Percentiles rank a stretch among this genome's conserved stretches.
These are phyloP conservation scores for Adansonia digitata DNA, from an alignment of 345 rosid species.

Conservation along the genomic window DNA sequence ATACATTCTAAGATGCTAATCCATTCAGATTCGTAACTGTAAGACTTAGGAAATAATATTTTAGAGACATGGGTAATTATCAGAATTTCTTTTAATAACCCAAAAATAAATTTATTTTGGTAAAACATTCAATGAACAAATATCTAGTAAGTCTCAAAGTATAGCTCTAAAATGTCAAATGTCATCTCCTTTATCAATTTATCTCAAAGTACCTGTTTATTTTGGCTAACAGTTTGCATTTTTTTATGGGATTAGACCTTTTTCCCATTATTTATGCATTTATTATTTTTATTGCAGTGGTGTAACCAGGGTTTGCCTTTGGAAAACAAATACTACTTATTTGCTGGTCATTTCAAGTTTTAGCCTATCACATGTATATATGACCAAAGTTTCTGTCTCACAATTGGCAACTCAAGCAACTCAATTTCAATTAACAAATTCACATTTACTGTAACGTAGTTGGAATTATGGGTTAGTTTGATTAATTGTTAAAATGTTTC, in stretches of 20 bases:
- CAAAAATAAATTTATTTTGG: neutral
- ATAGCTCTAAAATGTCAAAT: neutral
- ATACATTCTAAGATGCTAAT: conserved; percentile 7
- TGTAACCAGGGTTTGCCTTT: neutral
- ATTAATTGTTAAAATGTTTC: conserved; percentile 6
- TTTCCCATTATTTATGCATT: neutral
- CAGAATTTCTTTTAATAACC: neutral
- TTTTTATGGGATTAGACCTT: neutral
- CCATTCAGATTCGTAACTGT: neutral
- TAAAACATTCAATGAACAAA: neutral
- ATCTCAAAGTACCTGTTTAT: neutral
- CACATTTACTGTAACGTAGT: neutral
- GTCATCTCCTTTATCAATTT: neutral
- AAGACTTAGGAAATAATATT: neutral
- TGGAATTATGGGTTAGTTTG: neutral
- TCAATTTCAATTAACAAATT: neutral
- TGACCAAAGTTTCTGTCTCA: neutral
- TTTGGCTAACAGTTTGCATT: neutral
- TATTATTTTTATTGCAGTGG: neutral
- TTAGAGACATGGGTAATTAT: neutral
- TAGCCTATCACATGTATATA: neutral
- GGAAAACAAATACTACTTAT: neutral
- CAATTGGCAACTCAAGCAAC: conserved; percentile 1
- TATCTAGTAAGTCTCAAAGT: neutral
- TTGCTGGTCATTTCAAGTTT: neutral